A percentile compares a stretch with the other conserved stretches of the same genome.
Conservation (phyloP, 2,329 filamentous ascomycete genomes). For the Aspergillus tubingensis region DNA sequence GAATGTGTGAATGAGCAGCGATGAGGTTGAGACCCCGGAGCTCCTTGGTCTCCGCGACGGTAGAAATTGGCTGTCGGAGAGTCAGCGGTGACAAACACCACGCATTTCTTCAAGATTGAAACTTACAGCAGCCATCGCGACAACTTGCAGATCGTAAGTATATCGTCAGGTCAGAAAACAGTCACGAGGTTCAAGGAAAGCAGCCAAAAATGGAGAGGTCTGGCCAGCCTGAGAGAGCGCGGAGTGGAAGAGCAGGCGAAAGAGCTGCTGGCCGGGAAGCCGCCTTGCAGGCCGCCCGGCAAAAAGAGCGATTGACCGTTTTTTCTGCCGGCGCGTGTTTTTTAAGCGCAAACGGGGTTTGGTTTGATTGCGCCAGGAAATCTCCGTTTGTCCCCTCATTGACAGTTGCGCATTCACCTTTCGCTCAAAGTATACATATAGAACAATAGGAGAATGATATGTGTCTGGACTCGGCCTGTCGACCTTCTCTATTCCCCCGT, state of each 20-base stretch:
- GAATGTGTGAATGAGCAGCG: conserved; percentile 96
- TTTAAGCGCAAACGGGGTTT: background rate
- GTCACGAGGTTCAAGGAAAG: conserved; percentile 6
- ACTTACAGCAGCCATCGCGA: conserved; percentile 43
- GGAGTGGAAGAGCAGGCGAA: conserved; percentile 8
- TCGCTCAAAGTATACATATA: background rate
- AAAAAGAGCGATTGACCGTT: conserved; percentile 19
- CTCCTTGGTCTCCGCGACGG: conserved; percentile 93
- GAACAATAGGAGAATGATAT: background rate
- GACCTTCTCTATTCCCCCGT: background rate
- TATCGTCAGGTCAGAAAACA: conserved; percentile 9
- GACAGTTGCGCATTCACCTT: background rate
- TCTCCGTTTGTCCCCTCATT: background rate
- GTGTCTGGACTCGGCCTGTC: no score
- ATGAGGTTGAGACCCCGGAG: conserved; percentile 95
- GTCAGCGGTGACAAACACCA: conserved; percentile 10
- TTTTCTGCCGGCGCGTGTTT: background rate
- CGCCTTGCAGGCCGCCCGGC: conserved; percentile 28
- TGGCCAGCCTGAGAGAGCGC: conserved; percentile 14
- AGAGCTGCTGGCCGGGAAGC: conserved; percentile 17
- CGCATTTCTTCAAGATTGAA: background rate
- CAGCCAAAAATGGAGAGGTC: conserved; percentile 16
- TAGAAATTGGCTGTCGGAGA: conserved; percentile 63
- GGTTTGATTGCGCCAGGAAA: background rate
- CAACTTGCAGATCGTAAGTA: conserved; percentile 6